Conservation (phyloP, 2,329 filamentous ascomycete species). For the Paramyrothecium roridum region DNA sequence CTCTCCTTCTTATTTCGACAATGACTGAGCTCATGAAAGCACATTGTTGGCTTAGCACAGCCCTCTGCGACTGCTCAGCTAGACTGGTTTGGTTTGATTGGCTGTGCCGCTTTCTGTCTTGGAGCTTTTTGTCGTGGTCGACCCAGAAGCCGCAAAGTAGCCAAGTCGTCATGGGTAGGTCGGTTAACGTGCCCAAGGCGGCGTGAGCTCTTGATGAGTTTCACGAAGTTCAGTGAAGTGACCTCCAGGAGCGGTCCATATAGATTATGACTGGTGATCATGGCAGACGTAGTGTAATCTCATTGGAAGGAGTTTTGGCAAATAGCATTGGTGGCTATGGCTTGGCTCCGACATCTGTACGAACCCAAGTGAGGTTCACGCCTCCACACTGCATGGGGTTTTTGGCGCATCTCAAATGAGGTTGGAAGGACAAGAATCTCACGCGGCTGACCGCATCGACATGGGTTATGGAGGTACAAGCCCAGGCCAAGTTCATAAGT, state of each 20-base stretch:
- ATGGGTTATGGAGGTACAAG: background rate
- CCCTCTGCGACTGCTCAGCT: background rate
- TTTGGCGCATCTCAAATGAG: background rate
- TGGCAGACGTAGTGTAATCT: too few relatives aligned
- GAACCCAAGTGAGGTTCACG: background rate
- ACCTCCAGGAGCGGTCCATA: too few relatives aligned
- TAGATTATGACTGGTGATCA: too few relatives aligned
- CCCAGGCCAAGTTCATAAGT: background rate
- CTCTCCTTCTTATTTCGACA: background rate
- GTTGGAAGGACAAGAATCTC: background rate
- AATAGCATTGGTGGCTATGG: too few relatives aligned
- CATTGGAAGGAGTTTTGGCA: too few relatives aligned
- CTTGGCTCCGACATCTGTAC: too few relatives aligned
- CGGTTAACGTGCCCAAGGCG: background rate
- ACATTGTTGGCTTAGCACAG: too few relatives aligned
- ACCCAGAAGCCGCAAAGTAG: background rate
- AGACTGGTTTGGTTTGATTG: background rate
- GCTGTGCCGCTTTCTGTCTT: background rate
- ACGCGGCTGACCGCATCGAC: background rate
- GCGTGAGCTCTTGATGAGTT: too few relatives aligned
- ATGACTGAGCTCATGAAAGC: background rate
- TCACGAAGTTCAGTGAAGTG: too few relatives aligned
- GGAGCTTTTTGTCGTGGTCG: background rate
- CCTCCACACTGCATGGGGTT: background rate
- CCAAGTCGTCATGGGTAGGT: background rate